phyloP scores from a whole-genome alignment of 495 filamentous ascomycete species.

The Penicillium verhagenii region DNA sequence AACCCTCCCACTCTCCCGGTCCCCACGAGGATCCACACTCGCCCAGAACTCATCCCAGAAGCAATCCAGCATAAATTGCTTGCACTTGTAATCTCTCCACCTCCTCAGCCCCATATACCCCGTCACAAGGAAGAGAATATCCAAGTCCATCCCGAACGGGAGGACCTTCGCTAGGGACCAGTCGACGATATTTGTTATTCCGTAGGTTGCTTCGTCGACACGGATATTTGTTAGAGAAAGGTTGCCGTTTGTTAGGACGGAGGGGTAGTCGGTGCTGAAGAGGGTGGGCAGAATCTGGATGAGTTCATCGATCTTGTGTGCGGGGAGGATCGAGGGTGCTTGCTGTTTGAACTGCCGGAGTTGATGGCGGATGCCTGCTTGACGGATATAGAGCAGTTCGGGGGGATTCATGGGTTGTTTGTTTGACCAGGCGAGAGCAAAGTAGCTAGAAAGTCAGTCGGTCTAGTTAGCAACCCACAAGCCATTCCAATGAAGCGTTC shows the following conservation, averaged over 20 bases:
- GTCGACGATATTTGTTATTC: conserved; percentile 5
- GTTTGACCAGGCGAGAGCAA: not conserved
- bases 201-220: not conserved
- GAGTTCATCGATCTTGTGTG: not conserved
- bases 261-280: not conserved
- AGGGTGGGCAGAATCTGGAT: not conserved
- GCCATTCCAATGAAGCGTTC: too few relatives aligned
- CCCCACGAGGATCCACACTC: not conserved
- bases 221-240: not conserved
- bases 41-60: conserved; percentile 7
- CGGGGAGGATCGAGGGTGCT: not conserved
- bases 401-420: not conserved
- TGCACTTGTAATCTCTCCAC: conserved; percentile 3
- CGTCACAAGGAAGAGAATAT: not conserved
- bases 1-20: not conserved
- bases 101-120: not conserved
- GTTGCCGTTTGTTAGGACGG: conserved; percentile 1
- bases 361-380: conserved; percentile 1
- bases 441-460: not conserved
- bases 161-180: conserved; percentile 1
- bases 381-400: not conserved
- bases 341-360: not conserved
- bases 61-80: not conserved
- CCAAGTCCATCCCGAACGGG: conserved; percentile 4
- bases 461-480: too few relatives aligned